These are phyloP conservation scores for Trichoderma gamsii DNA, from an alignment of 495 filamentous ascomycete genomes.

Conservation along the genomic window DNA sequence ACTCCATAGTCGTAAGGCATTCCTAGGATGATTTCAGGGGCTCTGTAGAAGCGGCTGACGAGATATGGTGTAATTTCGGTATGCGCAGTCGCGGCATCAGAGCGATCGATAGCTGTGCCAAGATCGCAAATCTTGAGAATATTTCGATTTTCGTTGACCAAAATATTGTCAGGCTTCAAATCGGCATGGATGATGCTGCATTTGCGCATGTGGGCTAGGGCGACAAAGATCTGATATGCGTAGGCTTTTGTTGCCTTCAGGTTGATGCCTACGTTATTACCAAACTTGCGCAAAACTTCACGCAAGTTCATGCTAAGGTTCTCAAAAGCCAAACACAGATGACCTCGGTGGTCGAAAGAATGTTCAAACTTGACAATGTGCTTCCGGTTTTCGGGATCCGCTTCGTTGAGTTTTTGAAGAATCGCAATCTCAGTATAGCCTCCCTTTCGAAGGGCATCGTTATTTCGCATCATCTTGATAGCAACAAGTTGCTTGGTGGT, in stretches of 20 bases:
- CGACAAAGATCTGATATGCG: conserved; percentile 89
- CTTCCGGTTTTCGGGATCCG: conserved; percentile 86
- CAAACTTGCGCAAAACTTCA: conserved; percentile 93
- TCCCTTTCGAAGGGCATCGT: conserved; percentile 87
- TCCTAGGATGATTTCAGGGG: conserved; percentile 95
- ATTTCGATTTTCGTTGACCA: conserved; percentile 80
- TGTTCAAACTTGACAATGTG: conserved; percentile 84
- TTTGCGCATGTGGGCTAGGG: conserved; percentile 75
- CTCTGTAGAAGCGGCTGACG: conserved; percentile 93
- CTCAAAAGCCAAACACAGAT: conserved; percentile 95
- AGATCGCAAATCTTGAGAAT: conserved; percentile 91
- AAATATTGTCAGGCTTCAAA: conserved; percentile 93
- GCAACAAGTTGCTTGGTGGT: conserved; percentile 67
- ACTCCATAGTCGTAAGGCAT: conserved; percentile 90
- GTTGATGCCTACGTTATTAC: conserved; percentile 88
- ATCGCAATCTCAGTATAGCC: conserved; percentile 94
- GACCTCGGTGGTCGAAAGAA: conserved; percentile 87
- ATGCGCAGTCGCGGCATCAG: conserved; percentile 56
- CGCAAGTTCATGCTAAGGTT: conserved; percentile 89
- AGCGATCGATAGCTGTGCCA: conserved; percentile 83
- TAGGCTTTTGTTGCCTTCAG: conserved; percentile 79
- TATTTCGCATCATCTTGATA: conserved; percentile 91
- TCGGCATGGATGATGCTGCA: conserved; percentile 93
- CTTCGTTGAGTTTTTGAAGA: conserved; percentile 70
- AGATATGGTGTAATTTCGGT: conserved; percentile 90